Conservation (phyloP, 2,329 filamentous ascomycete genomes). For the Ophiobolus disseminans region DNA sequence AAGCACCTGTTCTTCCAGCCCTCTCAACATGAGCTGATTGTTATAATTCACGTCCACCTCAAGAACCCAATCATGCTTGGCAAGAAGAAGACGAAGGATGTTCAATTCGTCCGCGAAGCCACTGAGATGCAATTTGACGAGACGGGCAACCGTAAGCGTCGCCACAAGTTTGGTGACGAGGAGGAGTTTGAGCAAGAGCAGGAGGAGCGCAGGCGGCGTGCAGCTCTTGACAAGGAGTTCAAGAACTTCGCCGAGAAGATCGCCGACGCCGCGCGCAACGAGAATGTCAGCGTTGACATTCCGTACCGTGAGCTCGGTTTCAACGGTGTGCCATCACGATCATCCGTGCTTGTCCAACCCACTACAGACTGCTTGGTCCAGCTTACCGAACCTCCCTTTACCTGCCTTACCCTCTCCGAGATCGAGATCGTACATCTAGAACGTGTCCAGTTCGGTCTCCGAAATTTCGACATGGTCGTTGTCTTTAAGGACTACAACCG, state of each 20-base stretch:
- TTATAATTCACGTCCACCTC: conserved; percentile 96
- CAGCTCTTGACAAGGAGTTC: conserved; percentile 94
- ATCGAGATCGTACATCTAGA: conserved; percentile 97
- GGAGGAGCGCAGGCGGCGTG: conserved; percentile 88
- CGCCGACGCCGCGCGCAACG: conserved; percentile 89
- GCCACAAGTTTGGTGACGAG: conserved; percentile 96
- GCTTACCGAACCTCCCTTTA: conserved; percentile 94
- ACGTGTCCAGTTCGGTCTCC: conserved; percentile 92
- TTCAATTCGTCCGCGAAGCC: conserved; percentile 97
- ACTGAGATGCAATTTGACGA: conserved; percentile 99
- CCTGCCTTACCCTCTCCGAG: conserved; percentile 92
- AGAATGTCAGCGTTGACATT: conserved; percentile 92
- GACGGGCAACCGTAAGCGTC: conserved; percentile 96
- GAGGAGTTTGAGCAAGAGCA: conserved; percentile 99
- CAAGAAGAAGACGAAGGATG: conserved; percentile 98
- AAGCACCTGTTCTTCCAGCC: conserved; percentile 99
- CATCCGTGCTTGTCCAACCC: conserved; percentile 93
- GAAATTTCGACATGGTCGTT: conserved; percentile 98
- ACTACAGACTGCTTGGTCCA: conserved; percentile 97
- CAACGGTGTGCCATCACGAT: conserved; percentile 93
- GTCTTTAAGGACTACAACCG: conserved; percentile 97
- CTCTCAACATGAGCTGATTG: conserved; percentile 93
- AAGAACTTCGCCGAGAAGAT: conserved; percentile 97
- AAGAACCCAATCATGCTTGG: conserved; percentile 98
- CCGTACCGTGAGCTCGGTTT: conserved; percentile 96